Evolutionary conservation across 2,329 filamentous ascomycete genomes (phyloP), one percentile per base, ranked within the genome.

Genomic region (Rutstroemia sp.): DNA sequence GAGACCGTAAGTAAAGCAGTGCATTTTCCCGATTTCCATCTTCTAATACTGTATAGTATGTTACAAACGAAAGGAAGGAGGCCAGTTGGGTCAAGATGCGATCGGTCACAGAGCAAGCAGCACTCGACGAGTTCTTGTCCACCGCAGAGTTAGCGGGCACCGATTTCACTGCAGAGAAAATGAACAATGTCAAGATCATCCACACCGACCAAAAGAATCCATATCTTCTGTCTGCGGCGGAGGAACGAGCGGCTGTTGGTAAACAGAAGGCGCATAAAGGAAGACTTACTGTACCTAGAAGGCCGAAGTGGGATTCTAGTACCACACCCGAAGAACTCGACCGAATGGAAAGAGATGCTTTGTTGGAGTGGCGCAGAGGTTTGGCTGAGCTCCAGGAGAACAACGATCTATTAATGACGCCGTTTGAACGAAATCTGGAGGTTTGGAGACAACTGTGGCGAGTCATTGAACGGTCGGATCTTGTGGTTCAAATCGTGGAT

Each of bases 71-170:
- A 62, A 86, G 84, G 65, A 86, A 95, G 70, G 92, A 97, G 75
- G 94, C 92, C 38, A 81, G 89, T 65, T 99, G 92, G 91, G 90
- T 97, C 69, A 99, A 97, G 79, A 97, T 99, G 94, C 90, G 92
- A 76, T 96, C 90, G 71, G 89, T 99, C 65, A 99, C 94, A 5
- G 90, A 99, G 77, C 94, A 99, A 74, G 92, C 87, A 64, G 92
- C 92, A 46, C 83, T 99, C 60, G 94, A 99, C 72, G 94, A 99
- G 73, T 99, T 99, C 72, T 77, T 99, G 62, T 89, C 88, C 57
- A 99, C 94, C 1, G 95, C 94, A 61, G 92, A 97, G 75, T 78
- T 99, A 65, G 94, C 94, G n/a, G 92, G 91, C 63, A 99, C 94
- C 63, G 94, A 99, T 71, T 99, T 99, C 73, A 97, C 92, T 1